Conservation (phyloP, 129 eudicot genomes). For the Saposhnikovia divaricata region DNA sequence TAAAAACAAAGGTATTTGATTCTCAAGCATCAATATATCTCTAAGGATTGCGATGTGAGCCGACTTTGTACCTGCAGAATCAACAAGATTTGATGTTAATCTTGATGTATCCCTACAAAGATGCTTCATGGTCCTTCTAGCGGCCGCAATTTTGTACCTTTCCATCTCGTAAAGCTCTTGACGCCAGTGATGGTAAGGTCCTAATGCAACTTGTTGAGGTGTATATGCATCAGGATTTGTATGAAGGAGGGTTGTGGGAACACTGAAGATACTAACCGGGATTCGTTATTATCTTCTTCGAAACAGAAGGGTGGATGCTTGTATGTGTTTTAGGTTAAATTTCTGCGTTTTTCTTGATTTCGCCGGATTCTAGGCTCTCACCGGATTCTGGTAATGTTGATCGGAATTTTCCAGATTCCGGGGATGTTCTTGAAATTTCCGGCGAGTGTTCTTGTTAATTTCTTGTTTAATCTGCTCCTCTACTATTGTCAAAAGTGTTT, state of each 20-base stretch:
- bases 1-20: conserved; percentile 45
- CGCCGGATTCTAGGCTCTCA: no score
- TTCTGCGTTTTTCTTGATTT: no score
- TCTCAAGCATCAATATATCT: conserved; percentile 59
- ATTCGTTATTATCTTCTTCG: conserved; percentile 31
- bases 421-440: no score
- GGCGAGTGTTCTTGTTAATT: no score
- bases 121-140: conserved; percentile 31
- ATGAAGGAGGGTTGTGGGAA: conserved; percentile 27
- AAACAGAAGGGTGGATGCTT: no score
- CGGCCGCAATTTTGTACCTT: conserved; percentile 41
- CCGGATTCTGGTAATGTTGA: no score
- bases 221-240: conserved; percentile 31
- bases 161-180: conserved; percentile 59
- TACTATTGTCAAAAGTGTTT: no score
- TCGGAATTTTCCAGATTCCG: no score
- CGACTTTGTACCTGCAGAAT: conserved; percentile 25
- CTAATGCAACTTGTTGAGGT: conserved; percentile 54
- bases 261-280: conserved; percentile 40
- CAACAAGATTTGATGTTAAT: conserved; percentile 28
- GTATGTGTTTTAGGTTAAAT: no score
- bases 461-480: no score
- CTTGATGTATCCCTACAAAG: conserved; percentile 26
- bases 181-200: conserved; percentile 57
- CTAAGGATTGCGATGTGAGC: conserved; percentile 44